These are phyloP conservation scores for Crassisporium funariophilum DNA, from an alignment of 768 basidiomycete genomes.

Conservation along the genomic window DNA sequence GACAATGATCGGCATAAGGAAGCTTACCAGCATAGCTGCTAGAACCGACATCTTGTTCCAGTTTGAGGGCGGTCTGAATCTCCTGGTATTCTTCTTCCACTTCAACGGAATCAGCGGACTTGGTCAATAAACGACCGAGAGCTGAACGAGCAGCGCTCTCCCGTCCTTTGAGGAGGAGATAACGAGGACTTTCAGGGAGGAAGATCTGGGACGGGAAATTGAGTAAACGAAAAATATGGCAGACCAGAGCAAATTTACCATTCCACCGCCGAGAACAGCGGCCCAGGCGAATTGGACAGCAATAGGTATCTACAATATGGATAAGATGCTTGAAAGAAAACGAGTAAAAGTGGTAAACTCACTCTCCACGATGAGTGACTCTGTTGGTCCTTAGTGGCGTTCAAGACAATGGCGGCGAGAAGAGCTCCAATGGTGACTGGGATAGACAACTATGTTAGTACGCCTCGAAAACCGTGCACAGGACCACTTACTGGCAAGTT, in stretches of 20 bases:
- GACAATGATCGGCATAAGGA: too few relatives aligned
- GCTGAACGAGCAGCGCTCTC: conserved; percentile 57
- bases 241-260: conserved; percentile 56
- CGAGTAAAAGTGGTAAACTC: neutral
- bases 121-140: conserved; percentile 63
- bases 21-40: conserved; percentile 62
- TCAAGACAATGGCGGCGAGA: conserved; percentile 66
- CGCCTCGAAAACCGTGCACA: neutral
- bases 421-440: conserved; percentile 69
- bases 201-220: too few relatives aligned
- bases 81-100: conserved; percentile 53
- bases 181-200: conserved; percentile 53
- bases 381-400: conserved; percentile 60
- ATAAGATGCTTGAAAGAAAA: conserved; percentile 4
- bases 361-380: conserved; percentile 44
- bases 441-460: neutral
- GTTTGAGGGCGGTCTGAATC: conserved; percentile 54
- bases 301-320: conserved; percentile 56
- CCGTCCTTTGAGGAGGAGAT: conserved; percentile 64
- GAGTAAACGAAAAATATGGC: neutral
- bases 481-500: conserved; percentile 51
- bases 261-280: conserved; percentile 64
- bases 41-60: conserved; percentile 60
- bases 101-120: conserved; percentile 47
- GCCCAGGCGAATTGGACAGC: conserved; percentile 82